Evolutionary conservation across 371 early-diverging fungal genomes (phyloP).

Genomic region (Actinomortierella wolfii): DNA sequence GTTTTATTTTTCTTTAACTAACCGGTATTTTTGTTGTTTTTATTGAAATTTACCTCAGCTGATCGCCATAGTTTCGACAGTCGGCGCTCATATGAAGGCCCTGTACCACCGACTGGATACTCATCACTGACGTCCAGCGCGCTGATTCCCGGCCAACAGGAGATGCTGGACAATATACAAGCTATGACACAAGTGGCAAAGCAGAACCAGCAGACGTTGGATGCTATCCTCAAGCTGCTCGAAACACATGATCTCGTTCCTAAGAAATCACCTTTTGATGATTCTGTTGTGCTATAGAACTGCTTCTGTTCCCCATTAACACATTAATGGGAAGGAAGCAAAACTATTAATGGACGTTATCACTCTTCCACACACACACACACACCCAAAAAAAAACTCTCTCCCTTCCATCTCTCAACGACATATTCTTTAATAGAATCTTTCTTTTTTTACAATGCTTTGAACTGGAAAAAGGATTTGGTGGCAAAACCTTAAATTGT

Average conservation of each 20-base stretch:
- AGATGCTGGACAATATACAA: constrained; percentile 52
- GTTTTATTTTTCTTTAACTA: neutral
- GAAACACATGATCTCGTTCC: constrained; percentile 49
- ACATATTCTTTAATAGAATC: too few species aligned
- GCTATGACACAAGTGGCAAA: constrained; percentile 51
- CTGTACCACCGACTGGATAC: constrained; percentile 15
- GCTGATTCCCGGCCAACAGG: constrained; percentile 32
- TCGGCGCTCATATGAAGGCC: constrained; percentile 26
- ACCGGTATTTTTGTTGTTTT: neutral
- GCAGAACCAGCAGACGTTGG: constrained; percentile 62
- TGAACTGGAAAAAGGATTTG: too few species aligned
- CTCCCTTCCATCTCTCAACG: neutral
- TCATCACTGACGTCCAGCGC: constrained; percentile 17
- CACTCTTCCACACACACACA: too few species aligned
- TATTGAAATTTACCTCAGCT: constrained; percentile 4
- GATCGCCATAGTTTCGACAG: constrained; percentile 37
- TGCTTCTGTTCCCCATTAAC: neutral
- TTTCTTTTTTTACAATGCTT: too few species aligned
- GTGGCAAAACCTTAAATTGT: too few species aligned
- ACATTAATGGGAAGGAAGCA: too few species aligned
- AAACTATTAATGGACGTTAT: too few species aligned
- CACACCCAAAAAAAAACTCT: neutral
- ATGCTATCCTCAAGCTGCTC: constrained; percentile 51
- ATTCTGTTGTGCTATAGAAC: constrained; percentile 18
- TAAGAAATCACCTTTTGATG: constrained; percentile 38